Percentiles rank a stretch among this genome's conserved stretches.
These are phyloP conservation scores for Globisporangium spiculum DNA, from an alignment of 352 stramenopile genomes.

Conservation along the genomic window DNA sequence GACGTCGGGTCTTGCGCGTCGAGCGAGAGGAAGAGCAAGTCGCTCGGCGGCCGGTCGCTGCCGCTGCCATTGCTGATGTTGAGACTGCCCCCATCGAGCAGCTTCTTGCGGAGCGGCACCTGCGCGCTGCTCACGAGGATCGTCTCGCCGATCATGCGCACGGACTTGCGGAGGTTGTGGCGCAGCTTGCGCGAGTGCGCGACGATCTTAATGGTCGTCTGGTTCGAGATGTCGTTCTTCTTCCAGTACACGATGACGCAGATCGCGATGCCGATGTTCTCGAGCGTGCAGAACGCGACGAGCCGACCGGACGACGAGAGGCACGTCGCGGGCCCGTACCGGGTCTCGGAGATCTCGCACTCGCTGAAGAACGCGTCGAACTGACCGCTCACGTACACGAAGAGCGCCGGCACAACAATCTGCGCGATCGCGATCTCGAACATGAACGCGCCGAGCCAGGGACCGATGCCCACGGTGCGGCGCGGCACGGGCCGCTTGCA, in stretches of 20 bases:
- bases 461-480: constrained; percentile 49
- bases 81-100: not conserved
- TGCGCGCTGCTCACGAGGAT: constrained; percentile 32
- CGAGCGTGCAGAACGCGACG: constrained; percentile 37
- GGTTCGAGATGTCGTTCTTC: constrained; percentile 50
- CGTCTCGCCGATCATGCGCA: constrained; percentile 56
- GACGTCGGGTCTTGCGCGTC: constrained; percentile 20
- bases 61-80: not conserved
- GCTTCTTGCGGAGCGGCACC: constrained; percentile 1
- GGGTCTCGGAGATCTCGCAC: constrained; percentile 32
- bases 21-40: not conserved
- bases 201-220: constrained; percentile 54
- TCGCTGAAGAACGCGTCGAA: constrained; percentile 47
- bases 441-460: constrained; percentile 49
- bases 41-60: not conserved
- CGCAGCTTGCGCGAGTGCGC: constrained; percentile 49
- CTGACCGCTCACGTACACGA: constrained; percentile 66
- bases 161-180: constrained; percentile 53
- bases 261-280: constrained; percentile 51
- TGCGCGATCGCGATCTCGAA: constrained; percentile 53
- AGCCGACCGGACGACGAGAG: constrained; percentile 25
- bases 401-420: constrained; percentile 47
- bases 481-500: constrained; percentile 54
- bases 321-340: constrained; percentile 40
- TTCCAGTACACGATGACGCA: constrained; percentile 51